Base-by-base conservation (phyloP, 495 filamentous ascomycete species). In the Cryomyces minteri region DNA sequence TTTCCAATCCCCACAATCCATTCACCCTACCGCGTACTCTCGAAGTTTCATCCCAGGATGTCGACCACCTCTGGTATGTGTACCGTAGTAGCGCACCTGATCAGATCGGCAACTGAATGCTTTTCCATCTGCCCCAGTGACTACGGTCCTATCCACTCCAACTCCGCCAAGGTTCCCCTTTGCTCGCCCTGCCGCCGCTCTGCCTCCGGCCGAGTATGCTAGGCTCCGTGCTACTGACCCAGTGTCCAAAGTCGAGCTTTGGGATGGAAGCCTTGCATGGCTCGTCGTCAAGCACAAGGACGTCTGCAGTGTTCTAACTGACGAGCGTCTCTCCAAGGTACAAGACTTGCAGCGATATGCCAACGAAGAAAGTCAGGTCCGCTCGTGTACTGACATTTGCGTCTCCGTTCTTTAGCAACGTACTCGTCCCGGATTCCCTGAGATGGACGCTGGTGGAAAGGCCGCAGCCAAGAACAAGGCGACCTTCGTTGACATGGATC, bases 401-500 rank as follows among this genome's bases (percentile, higher is more conserved):
- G 18, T 25, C 2, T 25, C 18, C 34, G 34, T 12, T 37, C 32
- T 25, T 5, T 31, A 62, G 62, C 54, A 65, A 43, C 57, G 67
- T 4, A 57, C 41, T 7, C 46, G 64, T 6, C 61, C 64, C 4
- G 66, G 68, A 1, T 70, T 69, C 42, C 66, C 67, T 6, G 64
- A 69, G 50, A 55, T 70, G 28, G 47, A 48, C 39, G 49, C 51
- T 1, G 55, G 65, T 18, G 67, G 61, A 2, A 65, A 66, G 46
- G 46, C 48, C 5, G 68, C 66, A 1, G 61, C 51, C 12, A 62
- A 68, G 47, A 61, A 56, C 40, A 58, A 61, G 44, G 62, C 67
- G 4, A 70, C 66, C 5, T 69, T 70, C 46, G 67, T 70, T 5
- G 65, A 70, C 44, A 67, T 68, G 67, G 66, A 68, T 44, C 52